A percentile compares a stretch with the other conserved stretches of the same genome.
phyloP scores from a whole-genome alignment of 129 eudicot genomes.

The Flaveria brownii region DNA sequence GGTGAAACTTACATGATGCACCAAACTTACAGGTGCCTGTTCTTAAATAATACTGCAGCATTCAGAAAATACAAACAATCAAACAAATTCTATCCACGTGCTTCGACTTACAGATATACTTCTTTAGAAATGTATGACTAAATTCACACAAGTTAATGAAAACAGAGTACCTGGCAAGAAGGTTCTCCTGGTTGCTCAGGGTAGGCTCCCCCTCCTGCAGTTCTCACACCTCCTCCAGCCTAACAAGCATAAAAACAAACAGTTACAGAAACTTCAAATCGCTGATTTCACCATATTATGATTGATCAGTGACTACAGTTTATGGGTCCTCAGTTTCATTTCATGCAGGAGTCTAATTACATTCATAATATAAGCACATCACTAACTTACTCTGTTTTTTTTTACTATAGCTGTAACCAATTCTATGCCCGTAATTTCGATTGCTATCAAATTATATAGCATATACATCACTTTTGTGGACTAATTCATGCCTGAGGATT shows the following conservation, averaged over 20 bases:
- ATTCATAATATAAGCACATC: background rate
- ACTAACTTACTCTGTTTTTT: slow-evolving; percentile 18
- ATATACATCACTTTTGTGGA: background rate
- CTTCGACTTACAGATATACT: no score
- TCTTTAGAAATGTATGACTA: background rate
- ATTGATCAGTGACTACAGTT: slow-evolving; percentile 1
- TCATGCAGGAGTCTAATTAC: slow-evolving; percentile 12
- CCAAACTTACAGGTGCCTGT: slow-evolving; percentile 98
- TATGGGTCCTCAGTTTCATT: slow-evolving; percentile 15
- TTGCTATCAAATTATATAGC: background rate
- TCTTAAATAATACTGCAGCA: slow-evolving; percentile 69
- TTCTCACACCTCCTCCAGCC: slow-evolving; percentile 54
- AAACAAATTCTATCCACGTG: background rate
- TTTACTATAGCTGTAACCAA: background rate
- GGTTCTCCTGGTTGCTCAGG: slow-evolving; percentile 89
- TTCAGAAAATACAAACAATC: slow-evolving; percentile 16
- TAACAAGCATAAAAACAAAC: slow-evolving; percentile 21
- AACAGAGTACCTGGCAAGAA: slow-evolving; percentile 68
- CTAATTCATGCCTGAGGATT: background rate
- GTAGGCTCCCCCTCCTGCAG: slow-evolving; percentile 51
- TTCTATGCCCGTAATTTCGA: background rate
- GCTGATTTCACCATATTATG: background rate
- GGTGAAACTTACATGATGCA: slow-evolving; percentile 83
- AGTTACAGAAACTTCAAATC: background rate
- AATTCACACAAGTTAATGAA: background rate